Evolutionary conservation across 768 basidiomycete genomes (phyloP), one percentile per base, ranked within the genome.

Genomic region (Pleurotus citrinopileatus): DNA sequence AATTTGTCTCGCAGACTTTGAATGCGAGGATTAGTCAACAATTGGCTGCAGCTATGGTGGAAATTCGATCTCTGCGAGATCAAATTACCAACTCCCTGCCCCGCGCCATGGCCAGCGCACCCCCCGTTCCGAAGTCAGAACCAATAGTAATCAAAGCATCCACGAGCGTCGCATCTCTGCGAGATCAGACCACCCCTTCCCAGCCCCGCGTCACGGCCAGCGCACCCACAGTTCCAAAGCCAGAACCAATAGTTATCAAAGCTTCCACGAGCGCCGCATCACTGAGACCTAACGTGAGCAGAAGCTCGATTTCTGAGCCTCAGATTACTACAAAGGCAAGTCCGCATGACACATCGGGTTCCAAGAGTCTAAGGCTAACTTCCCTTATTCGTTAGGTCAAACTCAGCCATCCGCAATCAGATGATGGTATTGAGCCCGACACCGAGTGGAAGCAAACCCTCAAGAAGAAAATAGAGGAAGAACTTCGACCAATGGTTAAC

Each of bases 401-500:
- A 17, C n/a, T n/a, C 17, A 37, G 29, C 20, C 48, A 34, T 10
- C 32, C 32, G n/a, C 32, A 51, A 37, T 32, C 29, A n/a, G 48
- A 34, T 37, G 48, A 37, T 7, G 34, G 48, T 2, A 51, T 51
- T 32, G 48, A 51, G 34, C 48, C 48, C 29, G 48, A 51, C 34
- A 37, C 34, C 32, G 34, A 34, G 12, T 51, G 48, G 48, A 51
- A 51, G 48, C 48, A 51, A 23, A 36, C 48, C 19, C 48, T 51
- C 17, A 51, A 51, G 48, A 51, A 51, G 48, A 51, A 34, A 20
- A 51, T 51, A 22, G 48, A 51, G 23, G 48, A 36, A 5, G 48
- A 51, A 34, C 48, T 51, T 25, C 48, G 48, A 9, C 48, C 48
- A 25, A 51, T 51, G 48, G 48, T 51, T 26, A 34, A 51, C 29